Conservation (phyloP, 257 asterid species). For the Striga asiatica region DNA sequence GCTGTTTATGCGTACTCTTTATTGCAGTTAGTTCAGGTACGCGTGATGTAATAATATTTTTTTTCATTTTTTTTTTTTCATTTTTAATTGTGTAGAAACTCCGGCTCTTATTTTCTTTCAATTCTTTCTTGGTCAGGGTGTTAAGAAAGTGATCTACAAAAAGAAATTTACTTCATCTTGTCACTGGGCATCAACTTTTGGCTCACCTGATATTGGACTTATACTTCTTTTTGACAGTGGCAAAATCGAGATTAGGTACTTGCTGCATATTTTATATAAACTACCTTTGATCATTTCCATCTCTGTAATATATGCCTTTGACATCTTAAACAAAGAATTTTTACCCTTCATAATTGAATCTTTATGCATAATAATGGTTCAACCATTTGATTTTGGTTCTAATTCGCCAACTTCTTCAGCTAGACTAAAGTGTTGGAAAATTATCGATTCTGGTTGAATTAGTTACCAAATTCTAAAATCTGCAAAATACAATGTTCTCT, state of each 20-base stretch:
- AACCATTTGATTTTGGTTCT: too few species aligned
- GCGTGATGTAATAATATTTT: not conserved
- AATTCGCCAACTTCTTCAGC: too few species aligned
- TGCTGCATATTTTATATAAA: not conserved
- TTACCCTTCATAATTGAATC: not conserved
- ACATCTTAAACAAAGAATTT: not conserved
- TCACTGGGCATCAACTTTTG: slow-evolving; percentile 74
- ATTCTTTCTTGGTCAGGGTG: slow-evolving; percentile 56
- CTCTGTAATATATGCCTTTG: not conserved
- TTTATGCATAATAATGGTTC: not conserved
- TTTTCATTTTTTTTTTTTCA: too few species aligned
- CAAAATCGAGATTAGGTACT: slow-evolving; percentile 74
- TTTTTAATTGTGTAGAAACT: not conserved
- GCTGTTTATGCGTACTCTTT: slow-evolving; percentile 72
- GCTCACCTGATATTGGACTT: slow-evolving; percentile 48
- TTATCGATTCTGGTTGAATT: too few species aligned
- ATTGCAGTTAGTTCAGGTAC: slow-evolving; percentile 65
- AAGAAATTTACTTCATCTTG: slow-evolving; percentile 74
- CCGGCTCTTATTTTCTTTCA: not conserved
- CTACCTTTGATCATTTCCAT: not conserved
- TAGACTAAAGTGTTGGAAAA: too few species aligned
- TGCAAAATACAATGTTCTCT: too few species aligned
- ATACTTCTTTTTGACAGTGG: slow-evolving; percentile 70
- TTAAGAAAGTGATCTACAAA: slow-evolving; percentile 71
- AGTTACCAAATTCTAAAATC: too few species aligned